Conservation (phyloP, 139 green algal genomes). For the Yamagishiella unicocca region DNA sequence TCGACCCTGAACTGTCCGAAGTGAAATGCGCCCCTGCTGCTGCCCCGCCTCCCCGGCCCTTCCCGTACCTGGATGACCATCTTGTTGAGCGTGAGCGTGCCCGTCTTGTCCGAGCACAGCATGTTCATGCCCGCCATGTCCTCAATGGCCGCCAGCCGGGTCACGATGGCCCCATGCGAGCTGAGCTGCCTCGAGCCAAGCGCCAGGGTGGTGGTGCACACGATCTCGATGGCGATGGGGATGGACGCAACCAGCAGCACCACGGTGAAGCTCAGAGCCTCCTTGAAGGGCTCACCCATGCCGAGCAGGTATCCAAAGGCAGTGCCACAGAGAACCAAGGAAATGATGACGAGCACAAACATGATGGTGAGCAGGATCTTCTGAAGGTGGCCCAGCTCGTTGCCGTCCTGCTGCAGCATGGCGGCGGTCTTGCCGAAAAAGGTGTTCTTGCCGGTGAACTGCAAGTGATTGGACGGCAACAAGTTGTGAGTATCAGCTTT, state of each 20-base stretch:
- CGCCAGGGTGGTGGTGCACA: constrained; percentile 88
- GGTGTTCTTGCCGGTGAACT: constrained; percentile 83
- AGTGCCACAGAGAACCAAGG: constrained; percentile 76
- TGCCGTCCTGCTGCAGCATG: constrained; percentile 71
- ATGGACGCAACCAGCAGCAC: constrained; percentile 87
- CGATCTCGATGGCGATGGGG: constrained; percentile 83
- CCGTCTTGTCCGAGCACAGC: constrained; percentile 92
- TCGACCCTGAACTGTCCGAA: not conserved
- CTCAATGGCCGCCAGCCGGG: constrained; percentile 86
- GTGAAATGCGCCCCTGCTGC: too few species aligned
- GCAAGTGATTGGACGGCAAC: too few species aligned
- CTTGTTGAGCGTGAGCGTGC: constrained; percentile 93
- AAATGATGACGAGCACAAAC: constrained; percentile 74
- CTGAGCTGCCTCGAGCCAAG: constrained; percentile 81
- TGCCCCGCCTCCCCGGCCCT: not conserved
- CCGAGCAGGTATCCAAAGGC: constrained; percentile 78
- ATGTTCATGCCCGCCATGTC: constrained; percentile 95
- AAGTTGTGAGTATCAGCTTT: too few species aligned
- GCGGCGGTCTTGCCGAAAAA: constrained; percentile 92
- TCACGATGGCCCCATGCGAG: constrained; percentile 86
- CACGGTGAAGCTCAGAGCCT: constrained; percentile 37
- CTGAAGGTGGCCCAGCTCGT: constrained; percentile 79
- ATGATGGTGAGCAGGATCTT: constrained; percentile 85
- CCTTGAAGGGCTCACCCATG: constrained; percentile 4
- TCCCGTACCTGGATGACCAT: constrained; percentile 82